Percentiles rank a stretch among this genome's conserved stretches.
These are phyloP conservation scores for Astrephomene gubernaculifera DNA, from an alignment of 139 green algal genomes.

Conservation along the genomic window DNA sequence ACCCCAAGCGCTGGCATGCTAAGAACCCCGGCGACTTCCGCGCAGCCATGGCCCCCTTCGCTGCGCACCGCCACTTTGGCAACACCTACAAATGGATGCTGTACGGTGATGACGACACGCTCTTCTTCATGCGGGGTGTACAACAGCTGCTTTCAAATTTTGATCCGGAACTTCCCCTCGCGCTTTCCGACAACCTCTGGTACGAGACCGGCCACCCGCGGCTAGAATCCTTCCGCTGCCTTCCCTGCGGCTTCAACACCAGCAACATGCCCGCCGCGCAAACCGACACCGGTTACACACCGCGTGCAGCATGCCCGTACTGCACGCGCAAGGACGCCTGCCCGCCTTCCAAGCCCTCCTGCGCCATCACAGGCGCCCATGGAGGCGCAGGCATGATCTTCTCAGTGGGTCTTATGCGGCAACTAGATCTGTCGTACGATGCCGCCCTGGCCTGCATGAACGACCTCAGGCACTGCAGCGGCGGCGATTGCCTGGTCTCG, in stretches of 20 bases:
- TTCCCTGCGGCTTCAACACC: slow-evolving; percentile 40
- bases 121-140: slow-evolving; percentile 30
- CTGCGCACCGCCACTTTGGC: slow-evolving; percentile 3
- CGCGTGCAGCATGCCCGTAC: slow-evolving; percentile 33
- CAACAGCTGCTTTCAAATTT: slow-evolving; percentile 17
- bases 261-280: neutral
- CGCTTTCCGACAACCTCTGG: slow-evolving; percentile 38
- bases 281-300: neutral
- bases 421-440: slow-evolving; percentile 20
- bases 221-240: slow-evolving; percentile 22
- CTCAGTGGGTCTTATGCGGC: slow-evolving; percentile 20
- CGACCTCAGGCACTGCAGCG: neutral
- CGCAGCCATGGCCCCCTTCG: slow-evolving; percentile 13
- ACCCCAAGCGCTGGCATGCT: slow-evolving; percentile 6
- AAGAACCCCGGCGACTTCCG: slow-evolving; percentile 35
- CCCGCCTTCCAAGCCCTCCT: neutral
- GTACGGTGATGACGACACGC: slow-evolving; percentile 36
- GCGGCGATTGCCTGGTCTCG: slow-evolving; percentile 31
- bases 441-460: neutral
- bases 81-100: slow-evolving; percentile 39
- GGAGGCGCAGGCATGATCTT: slow-evolving; percentile 42
- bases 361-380: slow-evolving; percentile 26
- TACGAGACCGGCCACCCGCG: slow-evolving; percentile 5
- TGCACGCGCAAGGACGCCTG: slow-evolving; percentile 18
- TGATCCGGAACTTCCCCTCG: slow-evolving; percentile 21